phyloP scores from a whole-genome alignment of 768 basidiomycete species.

The Mycena capillaripes region DNA sequence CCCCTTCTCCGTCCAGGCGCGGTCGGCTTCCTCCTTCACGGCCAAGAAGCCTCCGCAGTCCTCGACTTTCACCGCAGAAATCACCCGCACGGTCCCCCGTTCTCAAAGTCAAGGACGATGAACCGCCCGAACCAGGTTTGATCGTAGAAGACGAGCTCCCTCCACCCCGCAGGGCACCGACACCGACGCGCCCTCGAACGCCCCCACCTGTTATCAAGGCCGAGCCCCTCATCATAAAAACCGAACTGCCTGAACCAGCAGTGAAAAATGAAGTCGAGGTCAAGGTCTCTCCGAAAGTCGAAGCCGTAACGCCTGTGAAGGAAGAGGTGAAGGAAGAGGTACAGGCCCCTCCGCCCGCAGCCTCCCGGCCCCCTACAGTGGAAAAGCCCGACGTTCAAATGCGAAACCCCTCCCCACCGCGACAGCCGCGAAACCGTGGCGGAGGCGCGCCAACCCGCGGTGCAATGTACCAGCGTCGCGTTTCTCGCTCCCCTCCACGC shows the following conservation, averaged over 20 bases:
- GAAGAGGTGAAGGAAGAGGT: not conserved
- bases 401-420: constrained; percentile 20
- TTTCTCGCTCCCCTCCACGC: constrained; percentile 55
- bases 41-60: constrained; percentile 14
- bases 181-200: constrained; percentile 10
- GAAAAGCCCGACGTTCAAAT: constrained; percentile 7
- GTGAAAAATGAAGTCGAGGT: not conserved
- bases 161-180: not conserved
- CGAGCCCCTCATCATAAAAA: not conserved
- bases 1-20: constrained; percentile 13
- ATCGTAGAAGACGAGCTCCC: constrained; percentile 27
- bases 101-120: constrained; percentile 2
- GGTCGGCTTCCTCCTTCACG: not conserved
- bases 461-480: constrained; percentile 36
- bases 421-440: constrained; percentile 40
- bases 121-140: constrained; percentile 21
- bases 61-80: constrained; percentile 3
- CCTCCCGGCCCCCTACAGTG: not conserved
- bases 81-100: not conserved
- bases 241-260: not conserved
- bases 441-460: constrained; percentile 29
- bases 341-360: not conserved
- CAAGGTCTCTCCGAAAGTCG: not conserved
- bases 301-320: constrained; percentile 1
- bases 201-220: not conserved